phyloP scores from a whole-genome alignment of 176 grass and related monocot genomes.

The Oryza meyeriana region DNA sequence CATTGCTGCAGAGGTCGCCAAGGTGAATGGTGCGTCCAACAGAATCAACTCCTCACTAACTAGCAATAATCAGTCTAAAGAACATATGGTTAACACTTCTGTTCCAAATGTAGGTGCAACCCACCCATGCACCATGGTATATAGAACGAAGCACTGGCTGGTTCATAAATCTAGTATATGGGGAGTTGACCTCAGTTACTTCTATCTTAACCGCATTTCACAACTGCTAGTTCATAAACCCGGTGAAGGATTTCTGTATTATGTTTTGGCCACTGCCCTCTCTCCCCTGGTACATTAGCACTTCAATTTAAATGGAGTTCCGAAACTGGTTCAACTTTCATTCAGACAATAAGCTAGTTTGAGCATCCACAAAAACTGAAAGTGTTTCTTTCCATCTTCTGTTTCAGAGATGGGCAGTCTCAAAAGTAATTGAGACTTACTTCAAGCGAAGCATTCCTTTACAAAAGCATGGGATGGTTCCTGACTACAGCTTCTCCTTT shows the following conservation, averaged over 20 bases:
- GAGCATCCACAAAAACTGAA: conserved; percentile 13
- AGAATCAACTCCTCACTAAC: conserved; percentile 18
- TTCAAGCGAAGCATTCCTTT: conserved; percentile 60
- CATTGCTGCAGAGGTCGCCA: conserved; percentile 73
- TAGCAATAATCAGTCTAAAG: not conserved
- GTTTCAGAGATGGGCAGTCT: conserved; percentile 75
- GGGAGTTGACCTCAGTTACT: conserved; percentile 53
- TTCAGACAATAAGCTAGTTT: not conserved
- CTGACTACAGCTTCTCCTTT: conserved; percentile 83
- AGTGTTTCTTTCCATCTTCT: not conserved
- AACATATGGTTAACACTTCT: conserved; percentile 4
- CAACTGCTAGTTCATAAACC: conserved; percentile 86
- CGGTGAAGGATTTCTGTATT: conserved; percentile 64
- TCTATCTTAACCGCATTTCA: conserved; percentile 68
- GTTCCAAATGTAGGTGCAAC: conserved; percentile 46
- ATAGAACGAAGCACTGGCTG: conserved; percentile 67
- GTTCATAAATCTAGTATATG: conserved; percentile 46
- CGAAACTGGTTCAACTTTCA: not conserved
- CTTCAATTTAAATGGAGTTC: not conserved
- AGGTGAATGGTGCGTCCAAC: conserved; percentile 54
- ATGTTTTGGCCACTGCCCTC: conserved; percentile 50
- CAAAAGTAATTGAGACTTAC: conserved; percentile 65
- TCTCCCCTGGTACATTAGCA: conserved; percentile 59
- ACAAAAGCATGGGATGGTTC: conserved; percentile 84
- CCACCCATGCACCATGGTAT: conserved; percentile 70